These are phyloP conservation scores for Coniella lustricola DNA, from an alignment of 2,329 filamentous ascomycete species.

Conservation along the genomic window DNA sequence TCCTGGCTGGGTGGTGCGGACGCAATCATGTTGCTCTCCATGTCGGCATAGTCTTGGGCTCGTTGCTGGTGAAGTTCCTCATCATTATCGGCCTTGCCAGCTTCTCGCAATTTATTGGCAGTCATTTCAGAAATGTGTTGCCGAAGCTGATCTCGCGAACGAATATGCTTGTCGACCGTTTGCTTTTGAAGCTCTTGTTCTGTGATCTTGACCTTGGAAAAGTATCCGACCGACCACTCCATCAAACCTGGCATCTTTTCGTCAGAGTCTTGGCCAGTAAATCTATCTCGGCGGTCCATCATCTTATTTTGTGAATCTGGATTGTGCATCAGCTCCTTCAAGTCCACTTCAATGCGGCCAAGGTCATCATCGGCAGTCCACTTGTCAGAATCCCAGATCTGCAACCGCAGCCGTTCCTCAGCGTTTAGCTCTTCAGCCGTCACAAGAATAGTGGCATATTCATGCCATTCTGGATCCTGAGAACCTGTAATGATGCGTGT, in stretches of 20 bases:
- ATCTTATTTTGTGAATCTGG: constrained; percentile 54
- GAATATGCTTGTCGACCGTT: constrained; percentile 50
- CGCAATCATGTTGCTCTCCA: constrained; percentile 59
- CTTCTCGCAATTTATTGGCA: constrained; percentile 59
- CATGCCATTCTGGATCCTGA: constrained; percentile 64
- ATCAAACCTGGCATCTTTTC: constrained; percentile 64
- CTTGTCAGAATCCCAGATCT: constrained; percentile 71
- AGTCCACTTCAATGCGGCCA: constrained; percentile 61
- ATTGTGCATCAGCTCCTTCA: constrained; percentile 58
- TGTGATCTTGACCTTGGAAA: constrained; percentile 58
- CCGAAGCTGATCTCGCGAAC: constrained; percentile 51
- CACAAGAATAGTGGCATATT: constrained; percentile 62
- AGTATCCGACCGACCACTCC: constrained; percentile 66
- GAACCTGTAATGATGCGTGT: constrained; percentile 60
- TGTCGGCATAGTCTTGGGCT: constrained; percentile 55
- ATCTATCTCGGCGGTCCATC: constrained; percentile 56
- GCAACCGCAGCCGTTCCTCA: constrained; percentile 59
- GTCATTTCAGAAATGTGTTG: constrained; percentile 47
- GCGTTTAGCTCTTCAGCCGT: constrained; percentile 66
- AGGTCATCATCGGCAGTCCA: constrained; percentile 68
- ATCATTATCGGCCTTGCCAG: constrained; percentile 48
- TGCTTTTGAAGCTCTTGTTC: constrained; percentile 55
- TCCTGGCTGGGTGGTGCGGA: constrained; percentile 56
- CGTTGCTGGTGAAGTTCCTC: constrained; percentile 62
- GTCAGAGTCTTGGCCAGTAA: constrained; percentile 56